phyloP scores from a whole-genome alignment of 441 rosid genomes.

The Codiaeum variegatum region DNA sequence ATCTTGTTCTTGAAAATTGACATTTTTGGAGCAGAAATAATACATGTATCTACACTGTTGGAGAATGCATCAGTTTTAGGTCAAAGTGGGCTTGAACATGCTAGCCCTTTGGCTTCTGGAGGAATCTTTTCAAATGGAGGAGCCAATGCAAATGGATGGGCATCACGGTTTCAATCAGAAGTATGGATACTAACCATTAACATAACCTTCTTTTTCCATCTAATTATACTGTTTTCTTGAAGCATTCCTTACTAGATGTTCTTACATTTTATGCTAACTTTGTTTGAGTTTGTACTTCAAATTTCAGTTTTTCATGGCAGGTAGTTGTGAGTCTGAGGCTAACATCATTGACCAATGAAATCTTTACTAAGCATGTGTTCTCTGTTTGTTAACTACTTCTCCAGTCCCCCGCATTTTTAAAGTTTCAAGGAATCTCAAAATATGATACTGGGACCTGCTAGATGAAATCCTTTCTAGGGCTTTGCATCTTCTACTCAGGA shows the following conservation, averaged over 20 bases:
- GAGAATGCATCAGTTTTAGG: constrained; percentile 98
- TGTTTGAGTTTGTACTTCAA: constrained; percentile 45
- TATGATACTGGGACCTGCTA: neutral
- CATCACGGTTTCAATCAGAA: constrained; percentile 97
- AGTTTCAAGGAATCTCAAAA: neutral
- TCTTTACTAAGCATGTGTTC: constrained; percentile 29
- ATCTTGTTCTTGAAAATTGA: constrained; percentile 97
- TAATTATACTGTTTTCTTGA: constrained; percentile 55
- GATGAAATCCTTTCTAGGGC: neutral
- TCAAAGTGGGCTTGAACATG: constrained; percentile 98
- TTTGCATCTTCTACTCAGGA: constrained; percentile 14
- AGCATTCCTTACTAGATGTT: constrained; percentile 54
- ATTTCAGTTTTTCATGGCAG: constrained; percentile 43
- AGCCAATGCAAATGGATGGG: constrained; percentile 93
- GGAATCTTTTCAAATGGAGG: constrained; percentile 95
- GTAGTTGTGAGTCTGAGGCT: constrained; percentile 41
- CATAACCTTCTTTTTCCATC: constrained; percentile 77
- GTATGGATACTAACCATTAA: constrained; percentile 99
- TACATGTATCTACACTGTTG: constrained; percentile 99
- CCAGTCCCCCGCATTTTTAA: neutral
- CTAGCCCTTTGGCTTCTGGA: constrained; percentile 94
- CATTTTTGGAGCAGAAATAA: constrained; percentile 99
- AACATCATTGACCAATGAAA: constrained; percentile 37
- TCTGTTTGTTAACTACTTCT: constrained; percentile 31
- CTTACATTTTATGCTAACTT: constrained; percentile 47